phyloP scores from a whole-genome alignment of 192 early-diverging fungal species.

The Coemansia sp. region DNA sequence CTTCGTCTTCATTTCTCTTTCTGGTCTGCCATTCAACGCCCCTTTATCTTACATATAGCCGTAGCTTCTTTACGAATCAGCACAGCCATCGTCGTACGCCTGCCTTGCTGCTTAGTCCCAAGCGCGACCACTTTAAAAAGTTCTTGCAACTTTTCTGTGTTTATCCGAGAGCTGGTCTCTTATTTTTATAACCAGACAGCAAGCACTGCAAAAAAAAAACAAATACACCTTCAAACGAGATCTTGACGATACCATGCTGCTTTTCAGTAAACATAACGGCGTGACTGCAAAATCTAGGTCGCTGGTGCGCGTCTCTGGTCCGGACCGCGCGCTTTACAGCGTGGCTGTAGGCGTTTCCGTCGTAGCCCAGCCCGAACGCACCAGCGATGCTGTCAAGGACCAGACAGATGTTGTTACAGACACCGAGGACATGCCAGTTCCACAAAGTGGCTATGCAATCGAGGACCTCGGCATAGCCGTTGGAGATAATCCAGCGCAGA shows the following conservation, averaged over 20 bases:
- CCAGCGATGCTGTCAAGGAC: neutral
- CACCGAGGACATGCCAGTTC: neutral
- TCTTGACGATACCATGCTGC: neutral
- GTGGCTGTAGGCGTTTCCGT: neutral
- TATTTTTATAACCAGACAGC: neutral
- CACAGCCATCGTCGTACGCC: neutral
- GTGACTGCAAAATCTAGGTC: neutral
- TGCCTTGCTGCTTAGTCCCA: neutral
- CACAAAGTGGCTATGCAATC: neutral
- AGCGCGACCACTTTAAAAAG: too few relatives aligned
- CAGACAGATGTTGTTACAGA: neutral
- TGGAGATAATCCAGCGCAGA: neutral
- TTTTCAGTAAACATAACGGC: slow-evolving; percentile 1
- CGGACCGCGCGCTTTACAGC: neutral
- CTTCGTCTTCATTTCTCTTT: neutral
- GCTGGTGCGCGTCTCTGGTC: neutral
- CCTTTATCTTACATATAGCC: too few relatives aligned
- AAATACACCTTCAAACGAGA: neutral
- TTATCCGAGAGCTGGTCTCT: neutral
- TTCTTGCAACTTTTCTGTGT: neutral
- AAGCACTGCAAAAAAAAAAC: neutral
- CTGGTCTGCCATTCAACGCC: too few relatives aligned
- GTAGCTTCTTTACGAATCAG: too few relatives aligned
- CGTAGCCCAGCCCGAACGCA: neutral
- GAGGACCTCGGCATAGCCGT: neutral